phyloP scores from a whole-genome alignment of 768 basidiomycete species.

The Suillus fuscotomentosus region DNA sequence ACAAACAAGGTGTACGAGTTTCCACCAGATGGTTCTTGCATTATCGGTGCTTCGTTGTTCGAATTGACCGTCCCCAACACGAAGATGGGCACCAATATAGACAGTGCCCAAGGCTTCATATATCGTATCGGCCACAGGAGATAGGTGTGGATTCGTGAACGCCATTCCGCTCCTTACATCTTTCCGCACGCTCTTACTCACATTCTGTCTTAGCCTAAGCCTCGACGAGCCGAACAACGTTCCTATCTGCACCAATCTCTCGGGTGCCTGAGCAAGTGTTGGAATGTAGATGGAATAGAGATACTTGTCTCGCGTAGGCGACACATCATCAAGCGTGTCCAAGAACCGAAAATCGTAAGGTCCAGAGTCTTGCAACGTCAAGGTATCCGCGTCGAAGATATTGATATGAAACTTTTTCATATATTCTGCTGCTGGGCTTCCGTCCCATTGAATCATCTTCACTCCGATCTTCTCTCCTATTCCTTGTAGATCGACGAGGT shows the following conservation, averaged over 20 bases:
- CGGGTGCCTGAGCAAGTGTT: background rate
- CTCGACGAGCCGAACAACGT: constrained; percentile 65
- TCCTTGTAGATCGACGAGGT: constrained; percentile 56
- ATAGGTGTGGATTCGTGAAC: constrained; percentile 49
- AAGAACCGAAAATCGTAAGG: background rate
- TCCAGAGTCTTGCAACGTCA: background rate
- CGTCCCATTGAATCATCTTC: background rate
- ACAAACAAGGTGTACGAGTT: constrained; percentile 49
- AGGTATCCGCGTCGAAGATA: background rate
- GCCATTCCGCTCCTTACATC: constrained; percentile 56
- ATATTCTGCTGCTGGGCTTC: background rate
- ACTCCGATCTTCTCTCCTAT: constrained; percentile 18
- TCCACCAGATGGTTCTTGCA: constrained; percentile 53
- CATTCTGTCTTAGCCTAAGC: constrained; percentile 44
- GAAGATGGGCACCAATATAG: constrained; percentile 66
- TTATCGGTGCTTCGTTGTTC: constrained; percentile 39
- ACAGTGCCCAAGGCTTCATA: constrained; percentile 37
- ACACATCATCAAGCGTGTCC: constrained; percentile 14
- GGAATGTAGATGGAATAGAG: constrained; percentile 32
- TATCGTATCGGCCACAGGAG: constrained; percentile 43
- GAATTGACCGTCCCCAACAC: constrained; percentile 70
- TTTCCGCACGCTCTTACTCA: constrained; percentile 42
- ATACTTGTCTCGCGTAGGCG: constrained; percentile 38
- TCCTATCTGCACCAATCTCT: background rate
- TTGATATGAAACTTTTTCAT: background rate